Conservation (phyloP, 495 filamentous ascomycete genomes). For the Penicillium fimorum region DNA sequence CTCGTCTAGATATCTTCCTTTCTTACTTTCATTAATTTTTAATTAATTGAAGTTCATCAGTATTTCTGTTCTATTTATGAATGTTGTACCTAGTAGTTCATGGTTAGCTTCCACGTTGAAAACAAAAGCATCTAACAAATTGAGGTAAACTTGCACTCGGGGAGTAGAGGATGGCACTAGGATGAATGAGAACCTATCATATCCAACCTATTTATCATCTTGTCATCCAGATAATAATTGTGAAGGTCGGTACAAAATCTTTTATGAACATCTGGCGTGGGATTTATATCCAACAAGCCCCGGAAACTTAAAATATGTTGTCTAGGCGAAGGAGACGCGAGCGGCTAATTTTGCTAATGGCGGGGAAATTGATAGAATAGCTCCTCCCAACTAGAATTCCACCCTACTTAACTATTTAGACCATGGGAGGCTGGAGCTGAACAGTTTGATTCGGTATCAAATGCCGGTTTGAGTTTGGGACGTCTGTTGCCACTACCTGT, state of each 20-base stretch:
- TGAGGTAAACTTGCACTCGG: no score
- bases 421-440: neutral
- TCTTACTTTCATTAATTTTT: no score
- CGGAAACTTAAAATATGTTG: neutral
- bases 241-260: neutral
- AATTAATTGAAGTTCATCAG: no score
- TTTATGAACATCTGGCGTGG: neutral
- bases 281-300: neutral
- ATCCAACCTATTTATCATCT: neutral
- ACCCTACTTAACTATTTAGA: neutral
- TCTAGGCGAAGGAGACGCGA: neutral
- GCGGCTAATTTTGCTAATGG: neutral
- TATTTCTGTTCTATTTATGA: no score
- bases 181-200: neutral
- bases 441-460: neutral
- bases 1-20: no score
- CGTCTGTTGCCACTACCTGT: neutral
- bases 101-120: no score
- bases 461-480: neutral
- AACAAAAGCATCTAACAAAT: no score
- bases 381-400: neutral
- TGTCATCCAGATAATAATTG: neutral
- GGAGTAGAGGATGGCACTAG: no score
- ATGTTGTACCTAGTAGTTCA: no score
- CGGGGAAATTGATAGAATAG: neutral